phyloP scores from a whole-genome alignment of 2,329 filamentous ascomycete genomes.

The Monilinia fructicola region DNA sequence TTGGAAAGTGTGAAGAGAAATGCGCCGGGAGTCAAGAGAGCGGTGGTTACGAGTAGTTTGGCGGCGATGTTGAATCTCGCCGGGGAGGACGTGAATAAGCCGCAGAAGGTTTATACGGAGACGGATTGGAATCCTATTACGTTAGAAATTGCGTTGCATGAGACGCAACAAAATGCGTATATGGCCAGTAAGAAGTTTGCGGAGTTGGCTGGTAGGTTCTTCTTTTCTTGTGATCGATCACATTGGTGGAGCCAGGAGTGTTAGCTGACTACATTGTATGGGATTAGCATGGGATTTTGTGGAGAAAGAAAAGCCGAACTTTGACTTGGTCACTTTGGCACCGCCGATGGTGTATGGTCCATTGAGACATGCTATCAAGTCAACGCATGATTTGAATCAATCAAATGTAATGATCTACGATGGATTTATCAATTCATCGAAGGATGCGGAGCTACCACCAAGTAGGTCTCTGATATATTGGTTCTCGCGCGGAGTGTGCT shows the following conservation, averaged over 20 bases:
- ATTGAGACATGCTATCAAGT: conserved; percentile 59
- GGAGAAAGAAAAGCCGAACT: conserved; percentile 51
- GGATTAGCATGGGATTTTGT: conserved; percentile 59
- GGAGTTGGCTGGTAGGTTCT: conserved; percentile 50
- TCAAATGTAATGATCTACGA: conserved; percentile 61
- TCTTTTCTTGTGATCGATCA: fast-evolving
- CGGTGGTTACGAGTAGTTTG: conserved; percentile 55
- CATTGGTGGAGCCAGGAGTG: background rate
- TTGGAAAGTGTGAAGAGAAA: conserved; percentile 65
- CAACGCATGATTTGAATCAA: conserved; percentile 63
- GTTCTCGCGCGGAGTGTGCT: background rate
- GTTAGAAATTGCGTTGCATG: conserved; percentile 43
- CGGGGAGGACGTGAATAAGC: background rate
- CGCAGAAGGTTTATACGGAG: conserved; percentile 46
- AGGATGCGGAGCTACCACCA: conserved; percentile 49
- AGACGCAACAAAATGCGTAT: conserved; percentile 44
- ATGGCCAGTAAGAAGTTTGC: conserved; percentile 63
- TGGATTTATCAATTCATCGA: conserved; percentile 53
- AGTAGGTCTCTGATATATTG: conserved; percentile 10
- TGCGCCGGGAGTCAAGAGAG: conserved; percentile 63
- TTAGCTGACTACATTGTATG: background rate
- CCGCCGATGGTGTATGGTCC: conserved; percentile 63
- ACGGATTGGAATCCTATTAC: conserved; percentile 56
- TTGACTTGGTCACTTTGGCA: conserved; percentile 60
- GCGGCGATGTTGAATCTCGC: conserved; percentile 39